Base-by-base conservation (phyloP, 1,139 yeast species). In the Scheffersomyces cryptocercus region DNA sequence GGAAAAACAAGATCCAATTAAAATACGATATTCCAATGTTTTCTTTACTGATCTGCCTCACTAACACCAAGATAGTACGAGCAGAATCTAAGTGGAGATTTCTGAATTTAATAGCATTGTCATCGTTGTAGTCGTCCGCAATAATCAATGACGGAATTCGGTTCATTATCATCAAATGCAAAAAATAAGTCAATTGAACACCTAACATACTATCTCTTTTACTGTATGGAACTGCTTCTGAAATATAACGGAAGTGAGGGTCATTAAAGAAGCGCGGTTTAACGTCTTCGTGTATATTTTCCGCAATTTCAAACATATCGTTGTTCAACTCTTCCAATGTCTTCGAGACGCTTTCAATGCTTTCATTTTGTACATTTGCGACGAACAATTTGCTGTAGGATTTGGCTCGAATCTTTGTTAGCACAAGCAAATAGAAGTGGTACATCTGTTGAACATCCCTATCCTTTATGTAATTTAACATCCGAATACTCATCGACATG, bases 81-180 rank as follows among this genome's bases (percentile, higher is more conserved):
- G 76, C 69, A 16, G 73, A 58, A 42, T 68, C 63, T 24, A 65
- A 47, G 1, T 67, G 61, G 28, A 67, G 39, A 30, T 58, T 56
- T 34, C 73, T 48, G 40, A 60, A 58, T 32, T 51, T 56, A 2
- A 49, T 35, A 26, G 51, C 47, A 26, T 56, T 52, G 6, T 45
- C 45, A 20, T 54, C 52, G 33, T 52, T 47, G 28, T 44, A 41
- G 16, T 58, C 56, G 1, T 52, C 47, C 3, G 53, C 47, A 28
- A 48, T 49, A 10, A 57, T 47, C n/a, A 53, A 37, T 37, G 64
- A 65, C 1, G 75, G 73, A 14, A 68, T 51, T 30, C 73, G 51
- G 50, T 71, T 71, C 36, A 67, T 64, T 12, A 64, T 59, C 73
- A 68, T 63, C 39, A 69, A 47, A 47, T 71, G 75, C 13, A 60